Conservation (phyloP, 225 moss, liverwort and hornwort species). For the Rhytidiadelphus loreus region DNA sequence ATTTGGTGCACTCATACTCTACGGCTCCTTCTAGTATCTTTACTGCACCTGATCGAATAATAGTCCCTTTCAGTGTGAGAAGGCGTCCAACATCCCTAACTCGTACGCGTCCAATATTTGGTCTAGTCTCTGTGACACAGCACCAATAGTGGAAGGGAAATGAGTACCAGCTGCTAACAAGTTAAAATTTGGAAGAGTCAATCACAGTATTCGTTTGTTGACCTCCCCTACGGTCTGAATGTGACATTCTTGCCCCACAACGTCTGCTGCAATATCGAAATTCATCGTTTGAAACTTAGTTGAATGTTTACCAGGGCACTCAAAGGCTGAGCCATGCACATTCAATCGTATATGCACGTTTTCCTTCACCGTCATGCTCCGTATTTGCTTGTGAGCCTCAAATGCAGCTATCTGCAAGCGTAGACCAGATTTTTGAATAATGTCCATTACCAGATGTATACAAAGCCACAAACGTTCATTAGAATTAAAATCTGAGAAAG, state of each 20-base stretch:
- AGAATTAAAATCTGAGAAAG: not conserved
- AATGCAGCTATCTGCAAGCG: slow-evolving; percentile 32
- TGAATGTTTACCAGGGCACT: slow-evolving; percentile 60
- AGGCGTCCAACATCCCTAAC: slow-evolving; percentile 73
- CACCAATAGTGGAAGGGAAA: not conserved
- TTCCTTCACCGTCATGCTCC: slow-evolving; percentile 29
- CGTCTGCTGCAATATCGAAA: not conserved
- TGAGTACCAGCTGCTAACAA: not conserved
- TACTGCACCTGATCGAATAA: slow-evolving; percentile 87
- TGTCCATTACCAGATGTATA: not conserved
- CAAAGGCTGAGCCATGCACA: slow-evolving; percentile 85
- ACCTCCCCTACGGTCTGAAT: not conserved
- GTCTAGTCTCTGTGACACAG: slow-evolving; percentile 59
- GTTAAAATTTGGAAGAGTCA: not conserved
- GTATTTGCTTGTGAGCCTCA: slow-evolving; percentile 32
- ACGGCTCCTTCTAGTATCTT: slow-evolving; percentile 80
- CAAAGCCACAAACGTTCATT: not conserved
- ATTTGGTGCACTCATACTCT: slow-evolving; percentile 76
- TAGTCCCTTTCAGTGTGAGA: slow-evolving; percentile 76
- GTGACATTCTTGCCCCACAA: not conserved
- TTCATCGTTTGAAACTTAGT: not conserved
- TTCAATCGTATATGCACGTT: slow-evolving; percentile 65
- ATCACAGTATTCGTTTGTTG: not conserved
- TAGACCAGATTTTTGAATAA: not conserved
- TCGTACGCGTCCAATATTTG: slow-evolving; percentile 73